Conservation (phyloP, 768 basidiomycete species). For the Trametes villosa region DNA sequence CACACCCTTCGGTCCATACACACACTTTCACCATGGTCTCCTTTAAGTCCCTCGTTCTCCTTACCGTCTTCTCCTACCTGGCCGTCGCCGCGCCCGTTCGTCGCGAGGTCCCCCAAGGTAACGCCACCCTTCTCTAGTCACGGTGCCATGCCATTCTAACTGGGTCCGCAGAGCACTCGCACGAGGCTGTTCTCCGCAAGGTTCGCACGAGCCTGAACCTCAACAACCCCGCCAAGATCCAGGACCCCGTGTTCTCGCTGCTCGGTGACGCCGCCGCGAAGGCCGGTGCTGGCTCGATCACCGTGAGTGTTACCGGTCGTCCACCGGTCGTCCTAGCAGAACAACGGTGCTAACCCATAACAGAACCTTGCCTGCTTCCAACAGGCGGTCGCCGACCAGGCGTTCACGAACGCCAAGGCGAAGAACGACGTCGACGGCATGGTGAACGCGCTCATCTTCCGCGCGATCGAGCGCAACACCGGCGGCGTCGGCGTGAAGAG, state of each 20-base stretch:
- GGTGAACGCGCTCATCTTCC: slow-evolving; percentile 62
- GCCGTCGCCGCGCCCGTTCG: slow-evolving; percentile 49
- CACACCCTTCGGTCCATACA: slow-evolving; percentile 20
- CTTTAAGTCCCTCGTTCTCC: slow-evolving; percentile 40
- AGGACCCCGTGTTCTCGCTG: slow-evolving; percentile 66
- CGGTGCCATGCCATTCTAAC: neutral
- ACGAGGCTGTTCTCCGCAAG: slow-evolving; percentile 58
- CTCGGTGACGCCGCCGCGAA: slow-evolving; percentile 69
- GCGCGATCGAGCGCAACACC: slow-evolving; percentile 70
- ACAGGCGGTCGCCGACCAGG: slow-evolving; percentile 67
- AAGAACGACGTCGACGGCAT: slow-evolving; percentile 58
- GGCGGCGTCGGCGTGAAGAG: slow-evolving; percentile 52
- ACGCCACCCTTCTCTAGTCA: neutral
- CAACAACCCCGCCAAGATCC: slow-evolving; percentile 63
- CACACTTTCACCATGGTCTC: slow-evolving; percentile 41
- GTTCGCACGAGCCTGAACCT: slow-evolving; percentile 51
- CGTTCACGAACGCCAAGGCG: slow-evolving; percentile 75
- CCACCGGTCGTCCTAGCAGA: neutral
- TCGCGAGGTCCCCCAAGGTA: slow-evolving; percentile 71
- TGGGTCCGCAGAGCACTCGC: slow-evolving; percentile 58
- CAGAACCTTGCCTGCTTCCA: slow-evolving; percentile 66
- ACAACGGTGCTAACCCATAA: neutral
- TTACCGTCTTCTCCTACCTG: slow-evolving; percentile 41
- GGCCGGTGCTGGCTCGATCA: slow-evolving; percentile 55
- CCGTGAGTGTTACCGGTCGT: slow-evolving; percentile 38